These are phyloP conservation scores for carrot (Daucus carota) DNA, from an alignment of 129 eudicot species.

Conservation along the genomic window DNA sequence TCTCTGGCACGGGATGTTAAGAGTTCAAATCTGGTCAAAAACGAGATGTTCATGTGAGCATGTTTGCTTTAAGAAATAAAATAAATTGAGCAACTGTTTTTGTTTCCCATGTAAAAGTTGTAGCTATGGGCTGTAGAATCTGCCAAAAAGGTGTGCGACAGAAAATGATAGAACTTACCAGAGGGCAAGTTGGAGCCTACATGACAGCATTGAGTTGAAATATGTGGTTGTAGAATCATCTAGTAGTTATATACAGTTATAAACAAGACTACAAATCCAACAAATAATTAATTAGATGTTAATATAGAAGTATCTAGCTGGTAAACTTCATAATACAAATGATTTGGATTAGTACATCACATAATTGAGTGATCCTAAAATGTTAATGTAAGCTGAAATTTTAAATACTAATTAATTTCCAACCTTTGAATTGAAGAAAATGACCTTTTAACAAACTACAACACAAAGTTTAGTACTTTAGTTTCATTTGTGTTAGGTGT, in stretches of 20 bases:
- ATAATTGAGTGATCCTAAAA: neutral
- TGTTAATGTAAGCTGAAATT: neutral
- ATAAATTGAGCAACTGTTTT: neutral
- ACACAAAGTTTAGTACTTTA: neutral
- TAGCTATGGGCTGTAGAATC: neutral
- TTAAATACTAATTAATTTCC: neutral
- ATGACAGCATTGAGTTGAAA: neutral
- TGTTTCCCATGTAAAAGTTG: neutral
- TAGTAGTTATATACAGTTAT: neutral
- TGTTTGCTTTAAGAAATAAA: no score
- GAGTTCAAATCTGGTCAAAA: no score
- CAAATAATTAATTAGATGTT: neutral
- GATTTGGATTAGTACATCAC: neutral
- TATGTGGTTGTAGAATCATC: conserved; percentile 5
- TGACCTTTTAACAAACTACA: neutral
- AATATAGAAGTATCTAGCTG: neutral
- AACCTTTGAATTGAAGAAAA: neutral
- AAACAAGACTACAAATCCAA: neutral
- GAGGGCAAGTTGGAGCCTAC: neutral
- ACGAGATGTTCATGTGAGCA: no score
- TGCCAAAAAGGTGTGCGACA: neutral
- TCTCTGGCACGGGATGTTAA: no score
- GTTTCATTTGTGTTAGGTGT: neutral
- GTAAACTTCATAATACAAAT: no score
- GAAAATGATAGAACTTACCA: conserved; percentile 3